These are phyloP conservation scores for Fraxinus anomala DNA, from an alignment of 257 asterid genomes.

Conservation along the genomic window DNA sequence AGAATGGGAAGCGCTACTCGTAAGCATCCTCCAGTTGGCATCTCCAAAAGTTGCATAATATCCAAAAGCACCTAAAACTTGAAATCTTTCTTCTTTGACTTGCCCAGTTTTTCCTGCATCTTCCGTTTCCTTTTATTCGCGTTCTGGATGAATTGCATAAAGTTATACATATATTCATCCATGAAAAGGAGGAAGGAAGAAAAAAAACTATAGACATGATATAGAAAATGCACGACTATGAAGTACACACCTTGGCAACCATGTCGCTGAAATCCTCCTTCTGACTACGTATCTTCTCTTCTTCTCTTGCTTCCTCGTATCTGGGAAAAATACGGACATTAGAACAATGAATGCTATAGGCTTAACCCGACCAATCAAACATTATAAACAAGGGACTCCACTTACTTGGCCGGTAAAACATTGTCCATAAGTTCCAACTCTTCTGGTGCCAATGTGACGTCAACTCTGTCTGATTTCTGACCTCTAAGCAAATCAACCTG, in stretches of 20 bases:
- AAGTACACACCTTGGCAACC: conserved; percentile 79
- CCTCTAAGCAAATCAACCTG: conserved; percentile 91
- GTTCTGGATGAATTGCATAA: conserved; percentile 51
- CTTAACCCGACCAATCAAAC: background rate
- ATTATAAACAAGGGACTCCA: background rate
- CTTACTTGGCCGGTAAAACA: conserved; percentile 89
- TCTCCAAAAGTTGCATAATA: background rate
- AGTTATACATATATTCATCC: conserved; percentile 9
- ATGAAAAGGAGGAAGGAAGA: background rate
- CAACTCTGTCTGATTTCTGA: conserved; percentile 87
- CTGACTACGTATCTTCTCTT: conserved; percentile 79
- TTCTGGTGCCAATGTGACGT: conserved; percentile 85
- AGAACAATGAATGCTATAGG: conserved; percentile 7
- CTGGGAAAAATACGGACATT: conserved; percentile 32
- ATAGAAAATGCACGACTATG: background rate
- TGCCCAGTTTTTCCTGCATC: conserved; percentile 85
- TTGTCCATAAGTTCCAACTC: conserved; percentile 88
- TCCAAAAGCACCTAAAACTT: conserved; percentile 38
- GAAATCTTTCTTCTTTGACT: conserved; percentile 92
- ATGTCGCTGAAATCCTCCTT: conserved; percentile 95
- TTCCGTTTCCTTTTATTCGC: conserved; percentile 86
- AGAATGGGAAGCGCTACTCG: background rate
- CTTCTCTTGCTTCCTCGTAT: conserved; percentile 96
- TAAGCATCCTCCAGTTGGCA: background rate
- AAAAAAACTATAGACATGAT: background rate